Evolutionary conservation across 768 basidiomycete genomes (phyloP), one percentile per base, ranked within the genome.

Genomic region (Lactarius psammicola): DNA sequence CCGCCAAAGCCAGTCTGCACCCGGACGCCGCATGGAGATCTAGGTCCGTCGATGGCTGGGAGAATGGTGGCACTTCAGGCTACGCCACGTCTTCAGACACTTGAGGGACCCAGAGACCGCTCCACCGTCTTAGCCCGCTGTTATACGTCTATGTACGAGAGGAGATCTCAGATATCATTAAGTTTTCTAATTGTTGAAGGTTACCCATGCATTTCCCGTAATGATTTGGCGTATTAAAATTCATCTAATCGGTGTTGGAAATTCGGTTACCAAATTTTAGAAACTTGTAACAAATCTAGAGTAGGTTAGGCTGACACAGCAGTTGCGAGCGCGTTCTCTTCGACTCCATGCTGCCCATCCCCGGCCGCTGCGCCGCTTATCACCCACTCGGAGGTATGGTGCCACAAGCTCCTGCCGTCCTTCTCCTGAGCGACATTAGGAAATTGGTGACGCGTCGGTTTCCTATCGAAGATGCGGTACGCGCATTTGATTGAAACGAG

Each of bases 401-500:
- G 87, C 23, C 87, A 88, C 71, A 82, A 81, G 67, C 78, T 88
- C 46, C 87, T 87, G 0, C 83, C 84, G 42, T 76, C 80, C 30
- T 80, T 88, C 4, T 83, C 85, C 11, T 95, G 26, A 83, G 88
- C 60, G 80, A 90, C 70, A 77, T 93, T 64, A 87, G 87, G 68
- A 89, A 90, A 69, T 83, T 94, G 60, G 87, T 93, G n/a, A 90
- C 89, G 34, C 90, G 90, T 70, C 80, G 85, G 15, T 90, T 90
- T 74, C 68, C 79, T n/a, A 81, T 95, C 20, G 88, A 90, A 69
- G 82, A 89, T 36, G 89, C 92, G 0, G 81, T 87, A 9, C 77
- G 85, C 58, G 94, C 94, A 2, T 95, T 95, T 78, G n/a, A n/a
- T n/a, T n/a, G 85, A 92, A 69, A 81, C 87, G 42, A 87, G 87